These are phyloP conservation scores for Hibiscus syriacus DNA, from an alignment of 345 rosid genomes.

Conservation along the genomic window DNA sequence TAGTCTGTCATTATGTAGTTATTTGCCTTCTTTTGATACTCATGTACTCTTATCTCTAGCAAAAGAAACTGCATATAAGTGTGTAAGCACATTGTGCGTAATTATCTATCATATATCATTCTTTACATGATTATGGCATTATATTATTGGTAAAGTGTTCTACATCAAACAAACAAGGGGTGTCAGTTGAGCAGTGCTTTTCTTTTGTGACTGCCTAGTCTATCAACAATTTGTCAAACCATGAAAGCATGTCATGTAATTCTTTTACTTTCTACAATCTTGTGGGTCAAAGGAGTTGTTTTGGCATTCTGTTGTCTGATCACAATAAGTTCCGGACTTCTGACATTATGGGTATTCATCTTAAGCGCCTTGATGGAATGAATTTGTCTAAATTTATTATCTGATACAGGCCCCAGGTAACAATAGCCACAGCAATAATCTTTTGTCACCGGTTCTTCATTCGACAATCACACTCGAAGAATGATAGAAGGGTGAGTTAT, in stretches of 20 bases:
- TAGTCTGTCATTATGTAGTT: background rate
- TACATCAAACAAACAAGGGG: background rate
- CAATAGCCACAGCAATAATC: slow-evolving; percentile 95
- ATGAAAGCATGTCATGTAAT: background rate
- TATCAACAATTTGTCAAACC: background rate
- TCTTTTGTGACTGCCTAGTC: background rate
- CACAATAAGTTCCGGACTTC: background rate
- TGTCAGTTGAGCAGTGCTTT: background rate
- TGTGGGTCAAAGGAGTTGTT: background rate
- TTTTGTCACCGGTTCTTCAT: slow-evolving; percentile 95
- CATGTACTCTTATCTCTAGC: background rate
- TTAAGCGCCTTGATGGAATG: background rate
- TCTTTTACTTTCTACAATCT: background rate
- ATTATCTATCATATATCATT: background rate
- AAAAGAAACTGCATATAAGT: background rate
- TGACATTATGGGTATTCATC: background rate
- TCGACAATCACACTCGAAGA: slow-evolving; percentile 87
- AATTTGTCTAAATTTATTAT: slow-evolving; percentile 10
- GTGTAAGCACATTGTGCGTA: background rate
- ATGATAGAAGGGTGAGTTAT: slow-evolving; percentile 77
- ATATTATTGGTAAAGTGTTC: background rate
- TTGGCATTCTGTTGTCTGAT: background rate
- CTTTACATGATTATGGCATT: background rate
- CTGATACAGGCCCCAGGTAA: slow-evolving; percentile 86
- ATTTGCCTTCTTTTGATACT: background rate